phyloP scores from a whole-genome alignment of 225 moss, liverwort and hornwort species.

The Sphagnum tenellum region DNA sequence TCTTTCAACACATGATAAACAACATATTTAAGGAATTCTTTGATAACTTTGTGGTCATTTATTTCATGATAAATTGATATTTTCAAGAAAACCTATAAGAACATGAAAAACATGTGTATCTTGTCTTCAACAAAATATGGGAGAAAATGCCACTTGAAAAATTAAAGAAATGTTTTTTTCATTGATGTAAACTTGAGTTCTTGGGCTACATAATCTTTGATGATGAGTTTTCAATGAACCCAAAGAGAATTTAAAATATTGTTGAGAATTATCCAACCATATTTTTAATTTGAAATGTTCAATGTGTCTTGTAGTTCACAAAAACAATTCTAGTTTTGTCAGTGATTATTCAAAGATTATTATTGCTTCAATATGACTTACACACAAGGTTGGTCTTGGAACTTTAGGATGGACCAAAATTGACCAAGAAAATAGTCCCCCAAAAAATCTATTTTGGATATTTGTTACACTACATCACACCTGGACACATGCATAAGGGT shows the following conservation, averaged over 20 bases:
- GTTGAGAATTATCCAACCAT: no score
- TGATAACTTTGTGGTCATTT: conserved; percentile 1
- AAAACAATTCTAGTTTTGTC: no score
- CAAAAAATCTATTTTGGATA: no score
- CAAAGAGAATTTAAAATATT: conserved; percentile 3
- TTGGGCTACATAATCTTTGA: conserved; percentile 6
- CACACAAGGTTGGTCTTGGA: no score
- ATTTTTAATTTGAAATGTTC: no score
- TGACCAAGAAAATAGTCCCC: no score
- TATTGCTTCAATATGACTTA: no score
- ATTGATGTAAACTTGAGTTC: background rate
- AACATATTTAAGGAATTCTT: conserved; percentile 1
- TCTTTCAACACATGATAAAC: conserved; percentile 10
- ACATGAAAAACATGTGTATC: background rate
- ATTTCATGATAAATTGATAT: conserved; percentile 8
- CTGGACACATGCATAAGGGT: no score
- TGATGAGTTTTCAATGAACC: conserved; percentile 5
- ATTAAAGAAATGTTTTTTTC: conserved; percentile 3
- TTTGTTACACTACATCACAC: no score
- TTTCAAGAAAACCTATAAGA: conserved; percentile 1
- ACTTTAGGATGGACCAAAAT: no score
- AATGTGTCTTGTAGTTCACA: no score
- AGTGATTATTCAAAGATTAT: no score
- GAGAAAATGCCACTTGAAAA: conserved; percentile 1
- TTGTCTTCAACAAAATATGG: conserved; percentile 4